Percentiles rank a stretch among this genome's conserved stretches.
These are phyloP conservation scores for Orbilia oligospora DNA, from an alignment of 2,329 filamentous ascomycete genomes.

Conservation along the genomic window DNA sequence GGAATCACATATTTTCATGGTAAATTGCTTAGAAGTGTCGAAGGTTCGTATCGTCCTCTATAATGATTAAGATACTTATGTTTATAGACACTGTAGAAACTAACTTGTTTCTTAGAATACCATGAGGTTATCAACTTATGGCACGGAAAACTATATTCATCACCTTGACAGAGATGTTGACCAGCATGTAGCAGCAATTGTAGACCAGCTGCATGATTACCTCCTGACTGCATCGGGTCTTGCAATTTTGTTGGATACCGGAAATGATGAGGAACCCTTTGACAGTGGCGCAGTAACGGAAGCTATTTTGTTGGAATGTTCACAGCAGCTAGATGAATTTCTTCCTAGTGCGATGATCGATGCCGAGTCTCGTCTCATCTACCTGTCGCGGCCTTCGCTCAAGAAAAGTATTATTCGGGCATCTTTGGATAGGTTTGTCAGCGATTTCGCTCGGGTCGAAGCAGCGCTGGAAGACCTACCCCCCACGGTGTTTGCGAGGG, in stretches of 20 bases:
- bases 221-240: constrained; percentile 83
- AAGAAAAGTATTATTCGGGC: constrained; percentile 83
- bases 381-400: constrained; percentile 79
- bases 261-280: constrained; percentile 69
- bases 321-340: constrained; percentile 88
- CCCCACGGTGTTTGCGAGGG: constrained; percentile 64
- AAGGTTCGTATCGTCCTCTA: constrained; percentile 70
- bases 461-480: constrained; percentile 70
- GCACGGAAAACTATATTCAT: constrained; percentile 69
- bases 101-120: constrained; percentile 38
- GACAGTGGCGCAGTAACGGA: constrained; percentile 73
- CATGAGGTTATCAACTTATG: constrained; percentile 56
- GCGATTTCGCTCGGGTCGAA: constrained; percentile 82
- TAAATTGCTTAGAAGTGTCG: constrained; percentile 79
- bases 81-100: not conserved
- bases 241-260: constrained; percentile 73
- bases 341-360: constrained; percentile 94
- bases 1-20: constrained; percentile 77
- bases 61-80: constrained; percentile 74
- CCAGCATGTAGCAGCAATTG: constrained; percentile 73
- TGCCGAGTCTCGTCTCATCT: constrained; percentile 83
- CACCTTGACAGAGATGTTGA: constrained; percentile 74
- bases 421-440: constrained; percentile 86
- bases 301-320: constrained; percentile 73
- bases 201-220: constrained; percentile 79